Percentiles rank a stretch among this genome's conserved stretches.
Evolutionary conservation across 768 basidiomycete species (phyloP).

Genomic region (Podaxis rugospora): DNA sequence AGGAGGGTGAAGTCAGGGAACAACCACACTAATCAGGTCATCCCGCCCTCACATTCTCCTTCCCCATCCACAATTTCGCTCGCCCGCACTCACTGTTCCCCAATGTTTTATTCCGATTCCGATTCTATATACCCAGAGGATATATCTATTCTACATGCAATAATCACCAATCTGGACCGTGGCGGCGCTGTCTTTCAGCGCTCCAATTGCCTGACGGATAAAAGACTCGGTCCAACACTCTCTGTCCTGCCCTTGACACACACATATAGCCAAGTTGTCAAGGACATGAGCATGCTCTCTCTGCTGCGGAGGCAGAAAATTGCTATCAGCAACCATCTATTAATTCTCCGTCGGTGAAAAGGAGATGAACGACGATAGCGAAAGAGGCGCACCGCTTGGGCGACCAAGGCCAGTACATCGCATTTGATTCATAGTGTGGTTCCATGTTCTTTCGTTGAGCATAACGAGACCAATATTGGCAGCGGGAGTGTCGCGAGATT

Average conservation of each 20-base stretch:
- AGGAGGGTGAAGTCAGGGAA: conserved; percentile 26
- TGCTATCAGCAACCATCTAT: neutral
- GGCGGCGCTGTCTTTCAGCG: neutral
- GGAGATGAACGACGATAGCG: neutral
- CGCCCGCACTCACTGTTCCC: neutral
- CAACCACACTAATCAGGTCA: conserved; percentile 34
- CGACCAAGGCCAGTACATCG: neutral
- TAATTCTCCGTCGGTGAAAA: neutral
- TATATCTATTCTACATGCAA: neutral
- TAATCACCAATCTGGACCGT: neutral
- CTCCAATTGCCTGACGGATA: neutral
- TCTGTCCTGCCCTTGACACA: neutral
- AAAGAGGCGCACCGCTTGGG: neutral
- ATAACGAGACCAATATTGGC: neutral
- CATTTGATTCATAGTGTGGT: neutral
- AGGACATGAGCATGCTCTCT: neutral
- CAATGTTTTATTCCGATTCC: neutral
- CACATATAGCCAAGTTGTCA: neutral
- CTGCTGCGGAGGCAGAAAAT: neutral
- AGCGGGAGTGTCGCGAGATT: neutral
- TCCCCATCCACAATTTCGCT: conserved; percentile 12
- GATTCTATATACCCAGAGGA: conserved; percentile 1
- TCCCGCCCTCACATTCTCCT: conserved; percentile 15
- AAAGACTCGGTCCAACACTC: neutral
- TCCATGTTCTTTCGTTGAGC: neutral